Conservation (phyloP, 2,329 filamentous ascomycete genomes). For the Beauveria australis region DNA sequence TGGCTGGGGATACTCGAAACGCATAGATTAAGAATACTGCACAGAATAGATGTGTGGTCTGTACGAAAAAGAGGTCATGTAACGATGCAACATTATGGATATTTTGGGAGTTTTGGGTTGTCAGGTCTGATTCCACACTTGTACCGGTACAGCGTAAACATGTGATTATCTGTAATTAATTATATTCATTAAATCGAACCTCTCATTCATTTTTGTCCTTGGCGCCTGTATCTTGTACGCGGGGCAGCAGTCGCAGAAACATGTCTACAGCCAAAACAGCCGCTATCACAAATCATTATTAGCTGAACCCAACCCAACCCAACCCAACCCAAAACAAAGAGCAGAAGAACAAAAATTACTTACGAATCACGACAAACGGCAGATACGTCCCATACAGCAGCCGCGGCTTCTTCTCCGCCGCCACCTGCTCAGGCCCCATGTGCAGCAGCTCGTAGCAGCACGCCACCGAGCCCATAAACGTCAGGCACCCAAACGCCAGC, state of each 20-base stretch:
- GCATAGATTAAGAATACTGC: conserved; percentile 31
- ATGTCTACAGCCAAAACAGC: conserved; percentile 44
- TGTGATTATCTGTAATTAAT: not conserved
- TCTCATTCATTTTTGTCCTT: conserved; percentile 25
- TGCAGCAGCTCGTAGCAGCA: conserved; percentile 43
- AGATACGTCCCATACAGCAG: conserved; percentile 43
- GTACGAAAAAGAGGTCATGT: not conserved
- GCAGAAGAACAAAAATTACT: conserved; percentile 21
- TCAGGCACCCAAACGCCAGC: conserved; percentile 43
- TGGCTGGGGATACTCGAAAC: conserved; percentile 52
- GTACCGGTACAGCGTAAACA: not conserved
- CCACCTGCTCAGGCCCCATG: conserved; percentile 40
- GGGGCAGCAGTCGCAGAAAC: conserved; percentile 40
- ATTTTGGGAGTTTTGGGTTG: not conserved
- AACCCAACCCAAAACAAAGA: not conserved
- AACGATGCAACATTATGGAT: not conserved
- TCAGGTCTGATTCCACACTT: not conserved
- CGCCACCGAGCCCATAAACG: conserved; percentile 40
- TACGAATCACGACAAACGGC: conserved; percentile 45
- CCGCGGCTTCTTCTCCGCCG: conserved; percentile 33
- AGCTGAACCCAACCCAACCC: not conserved
- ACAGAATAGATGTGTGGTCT: not conserved
- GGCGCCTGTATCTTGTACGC: conserved; percentile 29
- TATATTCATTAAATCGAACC: not conserved
- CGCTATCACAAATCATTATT: conserved; percentile 27